Evolutionary conservation across 169 alveolate species (phyloP), one percentile per base, ranked within the genome.

Genomic region (Eimeria maxima): DNA sequence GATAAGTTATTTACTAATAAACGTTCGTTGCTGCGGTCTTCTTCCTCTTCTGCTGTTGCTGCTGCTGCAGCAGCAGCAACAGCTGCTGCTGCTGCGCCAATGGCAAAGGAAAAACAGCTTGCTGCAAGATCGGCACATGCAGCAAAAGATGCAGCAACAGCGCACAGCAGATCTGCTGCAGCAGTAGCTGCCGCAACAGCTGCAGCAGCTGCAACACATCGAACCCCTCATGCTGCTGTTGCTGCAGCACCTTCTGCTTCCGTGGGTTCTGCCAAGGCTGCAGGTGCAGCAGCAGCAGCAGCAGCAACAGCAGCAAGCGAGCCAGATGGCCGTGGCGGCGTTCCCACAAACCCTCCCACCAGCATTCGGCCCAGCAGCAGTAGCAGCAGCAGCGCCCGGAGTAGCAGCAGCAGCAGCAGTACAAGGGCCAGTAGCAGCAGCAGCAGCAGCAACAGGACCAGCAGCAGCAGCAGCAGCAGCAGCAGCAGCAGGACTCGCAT

Each of bases 401-500:
- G 38, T 1, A 33, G 38, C 38, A 33, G 38, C 57, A 78, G 88
- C 60, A 78, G 60, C 88, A 78, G 57, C 88, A 78, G 63, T 60
- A 5, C 44, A 2, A 81, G 73, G 73, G 33, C 63, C 3, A 16
- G 60, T 29, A 16, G 60, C 60, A 76, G 57, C 88, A 29, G 88
- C 88, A 81, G 38, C 90, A 50, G 71, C 90, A 44, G 71, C 69
- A 47, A 71, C 90, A 38, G 71, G 73, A 53, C 73, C 90, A 81
- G 71, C 90, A 81, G 90, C 90, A 81, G 71, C 90, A 47, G 38
- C 38, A 33, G 38, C 38, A 33, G 90, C 90, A 81, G 71, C 90
- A 47, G 38, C 38, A 33, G 38, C 38, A 33, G 38, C 38, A 33
- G 38, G 38, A 33, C 38, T 33, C 38, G 38, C 1, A 33, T 1